Evolutionary conservation across 768 basidiomycete genomes (phyloP).

Genomic region (Cytidiella melzeri): DNA sequence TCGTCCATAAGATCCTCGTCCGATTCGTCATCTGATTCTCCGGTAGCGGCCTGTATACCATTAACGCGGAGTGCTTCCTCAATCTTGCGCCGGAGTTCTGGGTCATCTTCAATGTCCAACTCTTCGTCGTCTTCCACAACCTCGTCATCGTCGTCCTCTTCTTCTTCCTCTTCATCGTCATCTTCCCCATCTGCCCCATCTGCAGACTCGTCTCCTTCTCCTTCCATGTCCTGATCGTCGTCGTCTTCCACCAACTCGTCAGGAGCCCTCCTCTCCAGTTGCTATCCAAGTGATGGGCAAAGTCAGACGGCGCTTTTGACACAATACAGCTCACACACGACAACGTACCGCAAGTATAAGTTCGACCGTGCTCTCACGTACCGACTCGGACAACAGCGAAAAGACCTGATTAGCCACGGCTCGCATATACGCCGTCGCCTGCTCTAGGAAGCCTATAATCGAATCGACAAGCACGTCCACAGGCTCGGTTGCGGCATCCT

Average conservation of each 20-base stretch:
- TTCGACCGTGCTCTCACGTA: constrained; percentile 67
- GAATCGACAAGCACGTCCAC: constrained; percentile 83
- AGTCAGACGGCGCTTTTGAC: not conserved
- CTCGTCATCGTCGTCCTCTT: constrained; percentile 25
- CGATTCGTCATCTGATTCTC: constrained; percentile 48
- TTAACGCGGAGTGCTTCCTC: constrained; percentile 56
- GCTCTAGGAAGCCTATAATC: constrained; percentile 87
- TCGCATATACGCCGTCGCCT: constrained; percentile 74
- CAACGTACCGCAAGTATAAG: constrained; percentile 72
- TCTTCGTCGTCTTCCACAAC: constrained; percentile 32
- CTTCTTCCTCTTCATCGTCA: constrained; percentile 35
- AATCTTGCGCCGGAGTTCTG: constrained; percentile 63
- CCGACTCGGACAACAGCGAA: constrained; percentile 58
- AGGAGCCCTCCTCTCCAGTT: constrained; percentile 73
- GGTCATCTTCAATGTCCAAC: constrained; percentile 45
- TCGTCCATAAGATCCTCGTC: constrained; percentile 85
- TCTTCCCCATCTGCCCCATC: constrained; percentile 28
- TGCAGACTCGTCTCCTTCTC: constrained; percentile 24
- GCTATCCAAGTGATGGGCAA: constrained; percentile 56
- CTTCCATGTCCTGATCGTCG: constrained; percentile 24
- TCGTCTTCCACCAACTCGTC: constrained; percentile 39
- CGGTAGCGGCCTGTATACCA: constrained; percentile 50
- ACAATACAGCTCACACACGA: constrained; percentile 3
- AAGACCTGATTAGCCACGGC: constrained; percentile 79
- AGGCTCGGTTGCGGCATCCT: constrained; percentile 45